Evolutionary conservation across 108 stramenopile species (phyloP).

Genomic region (Pseudonitzschia pungens): DNA sequence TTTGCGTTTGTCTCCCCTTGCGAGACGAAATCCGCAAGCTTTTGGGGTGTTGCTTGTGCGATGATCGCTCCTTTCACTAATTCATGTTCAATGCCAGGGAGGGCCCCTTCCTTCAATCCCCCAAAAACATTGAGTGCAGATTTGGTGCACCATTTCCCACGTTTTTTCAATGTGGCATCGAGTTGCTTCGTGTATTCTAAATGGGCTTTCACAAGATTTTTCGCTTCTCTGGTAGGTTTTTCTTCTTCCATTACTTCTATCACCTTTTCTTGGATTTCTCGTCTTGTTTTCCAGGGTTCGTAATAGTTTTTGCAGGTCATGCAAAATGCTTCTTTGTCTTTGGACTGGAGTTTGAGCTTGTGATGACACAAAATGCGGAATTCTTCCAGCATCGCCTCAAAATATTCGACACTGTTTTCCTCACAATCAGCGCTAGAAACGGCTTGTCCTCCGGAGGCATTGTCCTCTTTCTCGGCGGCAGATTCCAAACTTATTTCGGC

Average conservation of each 20-base stretch:
- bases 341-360: constrained; percentile 28
- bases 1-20: constrained; percentile 28
- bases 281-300: constrained; percentile 27
- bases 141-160: constrained; percentile 22
- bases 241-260: constrained; percentile 25
- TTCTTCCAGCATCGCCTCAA: constrained; percentile 28
- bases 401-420: constrained; percentile 32
- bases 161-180: constrained; percentile 12
- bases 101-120: constrained; percentile 27
- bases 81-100: constrained; percentile 24
- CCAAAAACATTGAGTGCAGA: constrained; percentile 30
- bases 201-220: constrained; percentile 21
- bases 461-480: not conserved
- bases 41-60: constrained; percentile 30
- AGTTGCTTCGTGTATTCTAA: constrained; percentile 10
- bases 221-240: not conserved
- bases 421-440: constrained; percentile 17
- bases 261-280: constrained; percentile 29
- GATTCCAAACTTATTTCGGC: not conserved
- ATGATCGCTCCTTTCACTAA: constrained; percentile 40
- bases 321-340: constrained; percentile 23
- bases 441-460: not conserved
- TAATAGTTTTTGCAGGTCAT: constrained; percentile 24
- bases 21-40: constrained; percentile 29
- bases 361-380: constrained; percentile 23